Evolutionary conservation across 1,139 yeast species (phyloP).

Genomic region (Oligophagozyma castellii): DNA sequence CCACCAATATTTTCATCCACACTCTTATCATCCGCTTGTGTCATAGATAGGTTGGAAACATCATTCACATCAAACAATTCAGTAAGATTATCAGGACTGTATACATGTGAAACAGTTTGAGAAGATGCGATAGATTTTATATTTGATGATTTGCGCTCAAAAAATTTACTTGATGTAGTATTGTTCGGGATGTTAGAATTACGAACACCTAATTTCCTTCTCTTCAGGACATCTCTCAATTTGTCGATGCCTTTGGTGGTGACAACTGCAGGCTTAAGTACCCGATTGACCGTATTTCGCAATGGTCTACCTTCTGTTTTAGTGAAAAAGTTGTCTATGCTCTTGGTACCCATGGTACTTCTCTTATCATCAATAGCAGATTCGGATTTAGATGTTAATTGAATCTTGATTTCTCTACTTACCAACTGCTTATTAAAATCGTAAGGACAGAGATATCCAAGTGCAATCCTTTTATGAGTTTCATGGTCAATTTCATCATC

Average conservation of each 20-base stretch:
- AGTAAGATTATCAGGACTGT: constrained; percentile 2
- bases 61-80: constrained; percentile 3
- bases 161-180: constrained; percentile 1
- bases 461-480: constrained; percentile 43
- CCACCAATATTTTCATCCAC: constrained; percentile 1
- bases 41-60: not conserved
- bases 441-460: constrained; percentile 55
- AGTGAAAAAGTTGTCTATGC: constrained; percentile 6
- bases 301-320: not conserved
- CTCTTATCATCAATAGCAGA: not conserved
- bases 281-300: no score
- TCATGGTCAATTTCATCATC: constrained; percentile 28
- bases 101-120: not conserved
- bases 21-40: not conserved
- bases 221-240: constrained; percentile 3
- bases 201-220: constrained; percentile 2
- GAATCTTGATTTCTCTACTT: constrained; percentile 24
- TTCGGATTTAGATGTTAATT: constrained; percentile 17
- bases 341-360: constrained; percentile 1
- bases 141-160: not conserved
- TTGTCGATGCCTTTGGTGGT: constrained; percentile 4
- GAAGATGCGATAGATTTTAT: not conserved
- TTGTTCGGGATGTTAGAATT: not conserved
- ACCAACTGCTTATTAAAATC: constrained; percentile 33
- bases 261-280: constrained; percentile 1